Conservation (phyloP, 2,329 filamentous ascomycete genomes). For the Amesomyces nigricolor region DNA sequence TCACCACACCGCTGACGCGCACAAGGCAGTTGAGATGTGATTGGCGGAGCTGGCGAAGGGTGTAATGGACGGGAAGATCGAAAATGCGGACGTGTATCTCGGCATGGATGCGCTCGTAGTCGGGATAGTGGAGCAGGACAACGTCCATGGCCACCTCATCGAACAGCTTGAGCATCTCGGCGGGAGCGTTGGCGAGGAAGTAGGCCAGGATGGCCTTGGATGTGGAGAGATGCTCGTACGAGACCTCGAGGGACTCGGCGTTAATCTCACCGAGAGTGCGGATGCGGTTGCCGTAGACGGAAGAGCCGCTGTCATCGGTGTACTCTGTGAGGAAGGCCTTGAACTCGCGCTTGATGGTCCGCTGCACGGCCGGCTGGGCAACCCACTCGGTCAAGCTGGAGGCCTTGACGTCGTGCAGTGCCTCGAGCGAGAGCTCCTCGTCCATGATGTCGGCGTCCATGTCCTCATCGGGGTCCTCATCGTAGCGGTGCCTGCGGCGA, state of each 20-base stretch:
- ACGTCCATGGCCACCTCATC: slow-evolving; percentile 97
- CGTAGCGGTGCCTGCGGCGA: slow-evolving; percentile 81
- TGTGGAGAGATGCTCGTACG: slow-evolving; percentile 83
- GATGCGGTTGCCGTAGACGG: slow-evolving; percentile 92
- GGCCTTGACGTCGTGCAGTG: slow-evolving; percentile 87
- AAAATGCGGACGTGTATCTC: slow-evolving; percentile 98
- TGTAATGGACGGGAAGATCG: slow-evolving; percentile 90
- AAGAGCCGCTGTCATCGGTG: slow-evolving; percentile 80
- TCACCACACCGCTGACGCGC: slow-evolving; percentile 91
- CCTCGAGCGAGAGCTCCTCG: slow-evolving; percentile 88
- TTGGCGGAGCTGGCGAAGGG: slow-evolving; percentile 88
- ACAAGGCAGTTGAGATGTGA: slow-evolving; percentile 94
- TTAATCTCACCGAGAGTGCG: slow-evolving; percentile 95
- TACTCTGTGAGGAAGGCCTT: slow-evolving; percentile 96
- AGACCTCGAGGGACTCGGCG: slow-evolving; percentile 91
- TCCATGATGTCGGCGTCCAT: slow-evolving; percentile 94
- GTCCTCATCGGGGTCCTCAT: slow-evolving; percentile 88
- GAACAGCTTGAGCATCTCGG: slow-evolving; percentile 93
- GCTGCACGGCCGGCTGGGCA: slow-evolving; percentile 78
- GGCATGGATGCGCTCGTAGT: slow-evolving; percentile 95
- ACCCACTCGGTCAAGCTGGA: slow-evolving; percentile 94
- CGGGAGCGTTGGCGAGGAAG: slow-evolving; percentile 90
- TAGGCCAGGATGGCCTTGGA: slow-evolving; percentile 93
- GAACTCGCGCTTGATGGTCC: slow-evolving; percentile 93
- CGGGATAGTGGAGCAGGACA: slow-evolving; percentile 89